Conservation (phyloP, 331 rosid species). For the Spiraea crenata region DNA sequence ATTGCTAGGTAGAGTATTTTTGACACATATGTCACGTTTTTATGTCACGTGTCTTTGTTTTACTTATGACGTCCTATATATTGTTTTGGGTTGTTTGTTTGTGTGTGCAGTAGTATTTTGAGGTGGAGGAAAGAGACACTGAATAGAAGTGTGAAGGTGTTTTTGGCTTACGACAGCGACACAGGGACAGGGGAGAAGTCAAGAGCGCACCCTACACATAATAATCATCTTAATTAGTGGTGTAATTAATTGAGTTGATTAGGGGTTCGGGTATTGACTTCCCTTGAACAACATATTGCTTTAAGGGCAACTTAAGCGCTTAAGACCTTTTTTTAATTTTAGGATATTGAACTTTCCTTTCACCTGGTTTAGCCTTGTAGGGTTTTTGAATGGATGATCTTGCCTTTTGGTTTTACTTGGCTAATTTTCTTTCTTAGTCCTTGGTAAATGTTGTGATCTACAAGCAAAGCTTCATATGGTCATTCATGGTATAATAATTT, state of each 20-base stretch:
- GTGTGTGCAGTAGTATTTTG: slow-evolving; percentile 25
- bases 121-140: slow-evolving; percentile 21
- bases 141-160: slow-evolving; percentile 30
- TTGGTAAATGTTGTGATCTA: too few species aligned
- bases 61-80: neutral
- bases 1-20: too few species aligned
- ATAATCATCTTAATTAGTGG: slow-evolving; percentile 33
- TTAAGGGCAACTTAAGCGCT: slow-evolving; percentile 31
- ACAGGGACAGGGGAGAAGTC: slow-evolving; percentile 58
- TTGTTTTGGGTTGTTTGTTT: neutral
- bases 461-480: too few species aligned
- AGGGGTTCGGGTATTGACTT: slow-evolving; percentile 99
- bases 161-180: slow-evolving; percentile 34
- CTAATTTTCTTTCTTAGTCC: neutral
- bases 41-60: too few species aligned
- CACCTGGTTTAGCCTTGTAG: slow-evolving; percentile 25
- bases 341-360: slow-evolving; percentile 19
- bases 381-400: slow-evolving; percentile 12
- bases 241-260: slow-evolving; percentile 35
- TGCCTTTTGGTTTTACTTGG: neutral
- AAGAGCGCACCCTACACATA: slow-evolving; percentile 93
- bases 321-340: slow-evolving; percentile 24
- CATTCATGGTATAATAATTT: too few species aligned
- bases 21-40: neutral
- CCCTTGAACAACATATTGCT: slow-evolving; percentile 33